Percentiles rank a stretch among this genome's conserved stretches.
Evolutionary conservation across 371 early-diverging fungal genomes (phyloP).

Genomic region (Apophysomyces trapeziformis): DNA sequence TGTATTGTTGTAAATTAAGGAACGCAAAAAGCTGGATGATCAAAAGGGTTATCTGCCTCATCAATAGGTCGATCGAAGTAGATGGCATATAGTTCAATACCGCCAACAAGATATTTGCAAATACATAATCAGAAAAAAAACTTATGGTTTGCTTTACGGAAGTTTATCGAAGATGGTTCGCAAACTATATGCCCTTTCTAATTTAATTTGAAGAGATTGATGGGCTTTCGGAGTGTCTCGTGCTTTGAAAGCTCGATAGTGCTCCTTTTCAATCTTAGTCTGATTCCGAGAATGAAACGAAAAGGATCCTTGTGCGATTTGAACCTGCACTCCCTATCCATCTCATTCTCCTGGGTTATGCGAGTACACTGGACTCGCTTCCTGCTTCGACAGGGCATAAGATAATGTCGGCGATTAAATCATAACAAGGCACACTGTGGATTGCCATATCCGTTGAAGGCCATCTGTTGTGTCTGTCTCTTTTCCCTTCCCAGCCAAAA

Average conservation of each 20-base stretch:
- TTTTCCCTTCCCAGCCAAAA: slow-evolving; percentile 5
- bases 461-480: slow-evolving; percentile 3
- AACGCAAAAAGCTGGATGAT: too few species aligned
- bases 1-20: too few species aligned
- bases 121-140: too few species aligned
- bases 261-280: slow-evolving; percentile 30
- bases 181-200: too few species aligned
- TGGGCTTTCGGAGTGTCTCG: slow-evolving; percentile 14
- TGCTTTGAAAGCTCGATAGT: slow-evolving; percentile 25
- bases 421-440: slow-evolving; percentile 1
- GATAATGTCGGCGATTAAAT: not conserved
- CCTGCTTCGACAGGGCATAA: not conserved
- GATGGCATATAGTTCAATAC: too few species aligned
- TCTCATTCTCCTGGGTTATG: not conserved
- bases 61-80: too few species aligned
- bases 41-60: too few species aligned
- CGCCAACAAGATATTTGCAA: too few species aligned
- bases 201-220: too few species aligned
- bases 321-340: not conserved
- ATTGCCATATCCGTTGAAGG: slow-evolving; percentile 10
- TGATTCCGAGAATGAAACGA: too few species aligned
- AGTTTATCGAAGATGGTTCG: too few species aligned
- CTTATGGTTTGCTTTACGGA: too few species aligned
- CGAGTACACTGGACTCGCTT: not conserved
- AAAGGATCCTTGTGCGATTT: not conserved